Evolutionary conservation across 495 filamentous ascomycete genomes (phyloP).

Genomic region (Bathelium albidoporum): DNA sequence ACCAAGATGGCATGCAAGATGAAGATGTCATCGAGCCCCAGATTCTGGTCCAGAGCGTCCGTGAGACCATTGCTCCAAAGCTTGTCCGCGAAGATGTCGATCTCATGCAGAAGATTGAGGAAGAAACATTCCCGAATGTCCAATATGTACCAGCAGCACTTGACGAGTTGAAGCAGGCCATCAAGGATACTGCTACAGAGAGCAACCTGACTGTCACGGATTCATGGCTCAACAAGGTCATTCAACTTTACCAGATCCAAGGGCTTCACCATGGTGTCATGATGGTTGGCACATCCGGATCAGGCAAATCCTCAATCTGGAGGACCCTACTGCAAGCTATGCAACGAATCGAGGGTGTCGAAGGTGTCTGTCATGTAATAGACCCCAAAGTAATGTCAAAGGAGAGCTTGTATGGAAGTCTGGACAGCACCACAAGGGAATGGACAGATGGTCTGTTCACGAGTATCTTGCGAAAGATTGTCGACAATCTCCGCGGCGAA

Average conservation of each 20-base stretch:
- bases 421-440: conserved; percentile 93
- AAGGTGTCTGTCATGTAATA: conserved; percentile 94
- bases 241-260: conserved; percentile 96
- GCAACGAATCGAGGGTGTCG: conserved; percentile 78
- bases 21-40: conserved; percentile 84
- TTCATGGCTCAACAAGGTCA: conserved; percentile 89
- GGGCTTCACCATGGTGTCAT: conserved; percentile 97
- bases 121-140: conserved; percentile 80
- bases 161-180: conserved; percentile 65
- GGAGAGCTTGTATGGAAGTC: conserved; percentile 84
- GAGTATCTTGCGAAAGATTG: conserved; percentile 93
- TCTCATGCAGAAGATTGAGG: conserved; percentile 75
- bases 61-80: conserved; percentile 97
- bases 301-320: conserved; percentile 93
- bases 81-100: conserved; percentile 84
- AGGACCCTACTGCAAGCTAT: conserved; percentile 86
- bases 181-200: conserved; percentile 70
- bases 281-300: conserved; percentile 96
- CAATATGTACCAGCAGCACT: conserved; percentile 85
- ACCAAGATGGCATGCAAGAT: conserved; percentile 46
- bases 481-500: conserved; percentile 96
- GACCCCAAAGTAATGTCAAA: conserved; percentile 99
- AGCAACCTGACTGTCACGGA: conserved; percentile 80
- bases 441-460: conserved; percentile 99
- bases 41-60: conserved; percentile 95